Evolutionary conservation across 371 early-diverging fungal genomes (phyloP).

Genomic region (Apophysomyces sp.): DNA sequence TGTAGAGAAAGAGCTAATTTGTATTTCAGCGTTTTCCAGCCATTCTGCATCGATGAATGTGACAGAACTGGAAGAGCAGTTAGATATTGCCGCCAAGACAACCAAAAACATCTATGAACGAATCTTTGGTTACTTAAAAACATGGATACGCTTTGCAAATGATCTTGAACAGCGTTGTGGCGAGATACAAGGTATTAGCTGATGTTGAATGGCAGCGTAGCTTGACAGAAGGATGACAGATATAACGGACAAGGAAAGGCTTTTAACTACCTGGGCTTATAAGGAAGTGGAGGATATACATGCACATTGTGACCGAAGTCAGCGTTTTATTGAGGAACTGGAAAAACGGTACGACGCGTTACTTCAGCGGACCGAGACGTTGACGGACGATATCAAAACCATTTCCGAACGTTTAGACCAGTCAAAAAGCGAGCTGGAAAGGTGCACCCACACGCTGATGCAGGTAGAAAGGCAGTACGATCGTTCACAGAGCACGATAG

Average conservation of each 20-base stretch:
- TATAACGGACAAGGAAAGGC: not conserved
- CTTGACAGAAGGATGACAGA: not conserved
- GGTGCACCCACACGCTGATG: constrained; percentile 15
- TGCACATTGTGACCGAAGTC: constrained; percentile 19
- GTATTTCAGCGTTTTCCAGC: not conserved
- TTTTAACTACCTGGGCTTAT: constrained; percentile 26
- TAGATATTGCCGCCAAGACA: not conserved
- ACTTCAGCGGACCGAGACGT: constrained; percentile 11
- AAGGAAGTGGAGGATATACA: constrained; percentile 25
- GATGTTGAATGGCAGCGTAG: not conserved
- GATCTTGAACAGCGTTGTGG: not conserved
- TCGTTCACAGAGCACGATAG: constrained; percentile 30
- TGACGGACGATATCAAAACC: constrained; percentile 3
- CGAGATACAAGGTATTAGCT: not conserved
- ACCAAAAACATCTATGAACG: not conserved
- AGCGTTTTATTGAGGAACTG: constrained; percentile 18
- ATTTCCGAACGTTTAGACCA: constrained; percentile 15
- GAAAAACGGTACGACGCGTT: constrained; percentile 11
- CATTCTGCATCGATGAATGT: not conserved
- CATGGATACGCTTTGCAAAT: not conserved
- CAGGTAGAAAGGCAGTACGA: constrained; percentile 33
- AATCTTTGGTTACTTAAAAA: not conserved
- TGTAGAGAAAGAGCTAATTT: not conserved
- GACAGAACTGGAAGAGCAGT: not conserved
- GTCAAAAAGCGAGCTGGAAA: constrained; percentile 23